These are phyloP conservation scores for Crassisporium funariophilum DNA, from an alignment of 768 basidiomycete species.

Conservation along the genomic window DNA sequence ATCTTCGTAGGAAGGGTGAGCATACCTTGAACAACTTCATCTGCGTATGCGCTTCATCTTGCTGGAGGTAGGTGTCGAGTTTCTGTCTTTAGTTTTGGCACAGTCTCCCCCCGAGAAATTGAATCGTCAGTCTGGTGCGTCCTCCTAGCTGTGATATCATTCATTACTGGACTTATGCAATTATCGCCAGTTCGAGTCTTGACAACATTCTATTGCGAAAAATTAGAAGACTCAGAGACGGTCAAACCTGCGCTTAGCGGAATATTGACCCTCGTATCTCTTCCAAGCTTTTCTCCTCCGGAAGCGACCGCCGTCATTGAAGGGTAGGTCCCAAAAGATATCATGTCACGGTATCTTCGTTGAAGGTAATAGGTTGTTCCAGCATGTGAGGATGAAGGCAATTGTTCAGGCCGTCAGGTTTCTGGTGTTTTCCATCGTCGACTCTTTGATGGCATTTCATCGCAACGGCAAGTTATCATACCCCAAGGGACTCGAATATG, in stretches of 20 bases:
- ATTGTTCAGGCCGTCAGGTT: conserved; percentile 84
- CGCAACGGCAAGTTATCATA: conserved; percentile 53
- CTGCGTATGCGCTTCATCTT: conserved; percentile 1
- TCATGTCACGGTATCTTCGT: conserved; percentile 1
- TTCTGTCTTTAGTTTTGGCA: conserved; percentile 74
- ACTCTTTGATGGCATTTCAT: conserved; percentile 72
- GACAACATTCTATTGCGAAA: conserved; percentile 79
- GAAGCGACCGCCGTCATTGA: conserved; percentile 70
- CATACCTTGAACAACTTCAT: not conserved
- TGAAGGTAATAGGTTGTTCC: conserved; percentile 57
- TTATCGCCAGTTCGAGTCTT: conserved; percentile 71
- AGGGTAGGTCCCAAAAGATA: conserved; percentile 38
- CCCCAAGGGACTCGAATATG: not conserved
- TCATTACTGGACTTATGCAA: conserved; percentile 4
- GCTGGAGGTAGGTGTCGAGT: conserved; percentile 66
- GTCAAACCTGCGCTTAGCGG: conserved; percentile 83
- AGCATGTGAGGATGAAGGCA: conserved; percentile 78
- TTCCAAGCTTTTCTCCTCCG: conserved; percentile 61
- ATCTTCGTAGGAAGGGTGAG: conserved; percentile 76
- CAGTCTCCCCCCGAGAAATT: conserved; percentile 62
- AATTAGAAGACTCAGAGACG: conserved; percentile 84
- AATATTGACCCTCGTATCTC: conserved; percentile 61
- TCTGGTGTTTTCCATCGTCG: conserved; percentile 78
- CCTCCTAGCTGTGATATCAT: conserved; percentile 1
- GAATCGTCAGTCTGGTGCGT: conserved; percentile 81